Conservation (phyloP, 139 green algal species). For the Nannochloris sp. region DNA sequence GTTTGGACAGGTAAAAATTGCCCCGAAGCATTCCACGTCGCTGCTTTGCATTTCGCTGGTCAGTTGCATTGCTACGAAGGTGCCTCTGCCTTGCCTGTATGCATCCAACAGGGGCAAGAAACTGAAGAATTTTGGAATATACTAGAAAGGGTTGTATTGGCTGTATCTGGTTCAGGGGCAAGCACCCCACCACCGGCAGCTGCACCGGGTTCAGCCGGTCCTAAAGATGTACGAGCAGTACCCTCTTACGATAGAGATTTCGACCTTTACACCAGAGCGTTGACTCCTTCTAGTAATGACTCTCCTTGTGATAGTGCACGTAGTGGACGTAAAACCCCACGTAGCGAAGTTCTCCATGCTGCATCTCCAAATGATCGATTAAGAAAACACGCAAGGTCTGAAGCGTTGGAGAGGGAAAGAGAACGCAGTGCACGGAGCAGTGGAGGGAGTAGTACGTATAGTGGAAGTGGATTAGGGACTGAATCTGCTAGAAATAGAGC, state of each 20-base stretch:
- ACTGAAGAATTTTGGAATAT: conserved; percentile 7
- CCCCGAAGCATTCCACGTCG: conserved; percentile 17
- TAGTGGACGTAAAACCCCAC: conserved; percentile 26
- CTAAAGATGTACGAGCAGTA: background rate
- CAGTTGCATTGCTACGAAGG: conserved; percentile 48
- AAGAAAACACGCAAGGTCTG: conserved; percentile 22
- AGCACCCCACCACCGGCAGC: background rate
- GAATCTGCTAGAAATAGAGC: background rate
- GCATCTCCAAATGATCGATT: conserved; percentile 26
- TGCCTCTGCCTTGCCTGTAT: conserved; percentile 9
- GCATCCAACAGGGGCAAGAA: conserved; percentile 38
- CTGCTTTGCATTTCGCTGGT: conserved; percentile 30
- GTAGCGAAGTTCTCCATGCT: conserved; percentile 1
- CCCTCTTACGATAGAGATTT: conserved; percentile 24
- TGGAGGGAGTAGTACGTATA: background rate
- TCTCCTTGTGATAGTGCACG: conserved; percentile 12
- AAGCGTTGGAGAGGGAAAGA: background rate
- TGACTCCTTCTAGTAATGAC: background rate
- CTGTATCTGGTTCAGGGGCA: background rate
- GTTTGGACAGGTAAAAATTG: conserved; percentile 36
- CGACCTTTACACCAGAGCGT: conserved; percentile 20
- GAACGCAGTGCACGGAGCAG: background rate
- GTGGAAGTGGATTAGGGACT: background rate
- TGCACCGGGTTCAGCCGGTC: background rate
- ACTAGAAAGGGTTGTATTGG: background rate